phyloP scores from a whole-genome alignment of 1,284 basidiomycete genomes.

The Tilletiopsis washingtonensis region DNA sequence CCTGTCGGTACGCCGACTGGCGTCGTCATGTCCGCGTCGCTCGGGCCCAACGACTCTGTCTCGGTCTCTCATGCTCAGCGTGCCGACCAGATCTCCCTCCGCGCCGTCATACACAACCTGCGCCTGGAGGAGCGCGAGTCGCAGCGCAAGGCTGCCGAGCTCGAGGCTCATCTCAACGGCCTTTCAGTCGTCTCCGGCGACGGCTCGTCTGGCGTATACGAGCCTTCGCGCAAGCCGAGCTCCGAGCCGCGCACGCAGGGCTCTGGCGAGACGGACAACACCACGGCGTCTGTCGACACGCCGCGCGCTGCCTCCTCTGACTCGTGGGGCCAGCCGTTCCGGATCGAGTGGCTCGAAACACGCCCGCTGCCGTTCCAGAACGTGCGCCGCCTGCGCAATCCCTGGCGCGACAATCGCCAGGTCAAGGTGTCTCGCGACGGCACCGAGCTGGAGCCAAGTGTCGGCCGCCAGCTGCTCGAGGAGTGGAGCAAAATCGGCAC shows the following conservation, averaged over 20 bases:
- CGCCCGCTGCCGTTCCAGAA: conserved; percentile 67
- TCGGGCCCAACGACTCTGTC: conserved; percentile 3
- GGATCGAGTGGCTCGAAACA: conserved; percentile 73
- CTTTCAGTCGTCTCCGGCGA: not conserved
- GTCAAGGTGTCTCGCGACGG: conserved; percentile 81
- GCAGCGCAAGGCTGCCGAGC: conserved; percentile 21
- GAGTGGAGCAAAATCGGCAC: no score
- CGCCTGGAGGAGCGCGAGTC: conserved; percentile 32
- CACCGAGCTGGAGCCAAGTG: conserved; percentile 77
- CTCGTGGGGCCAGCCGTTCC: conserved; percentile 69
- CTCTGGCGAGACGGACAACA: not conserved
- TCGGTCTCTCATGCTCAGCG: not conserved
- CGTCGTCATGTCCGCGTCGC: not conserved
- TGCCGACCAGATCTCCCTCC: conserved; percentile 49
- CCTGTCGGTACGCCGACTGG: not conserved
- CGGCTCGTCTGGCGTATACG: not conserved
- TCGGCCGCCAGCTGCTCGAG: conserved; percentile 64
- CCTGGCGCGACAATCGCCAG: conserved; percentile 84
- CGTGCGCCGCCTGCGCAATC: conserved; percentile 73
- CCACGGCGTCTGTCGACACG: no score
- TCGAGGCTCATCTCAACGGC: conserved; percentile 15
- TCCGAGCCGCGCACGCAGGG: not conserved
- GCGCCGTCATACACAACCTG: conserved; percentile 38
- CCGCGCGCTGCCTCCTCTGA: not conserved
- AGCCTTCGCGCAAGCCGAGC: no score